Evolutionary conservation across 768 basidiomycete genomes (phyloP).

Genomic region (Naganishia vaughanmartiniae): DNA sequence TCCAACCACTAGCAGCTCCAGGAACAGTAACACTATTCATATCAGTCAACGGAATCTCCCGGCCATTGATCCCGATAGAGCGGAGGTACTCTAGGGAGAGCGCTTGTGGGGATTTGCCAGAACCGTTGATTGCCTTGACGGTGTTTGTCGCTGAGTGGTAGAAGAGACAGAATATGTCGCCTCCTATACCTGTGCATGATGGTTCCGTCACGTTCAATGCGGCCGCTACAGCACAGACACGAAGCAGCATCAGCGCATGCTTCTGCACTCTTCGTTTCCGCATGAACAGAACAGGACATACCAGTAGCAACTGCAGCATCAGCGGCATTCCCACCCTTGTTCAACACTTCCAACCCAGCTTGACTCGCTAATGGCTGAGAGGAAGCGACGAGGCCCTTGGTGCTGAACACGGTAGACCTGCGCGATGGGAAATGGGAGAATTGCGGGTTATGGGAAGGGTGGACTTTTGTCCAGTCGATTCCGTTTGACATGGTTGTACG

Average conservation of each 20-base stretch:
- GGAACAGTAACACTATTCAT: constrained; percentile 70
- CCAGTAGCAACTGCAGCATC: constrained; percentile 87
- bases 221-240: constrained; percentile 57
- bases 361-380: constrained; percentile 88
- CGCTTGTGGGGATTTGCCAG: constrained; percentile 78
- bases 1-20: constrained; percentile 94
- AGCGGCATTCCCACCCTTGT: constrained; percentile 92
- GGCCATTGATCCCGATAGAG: constrained; percentile 65
- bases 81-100: constrained; percentile 72
- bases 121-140: constrained; percentile 88
- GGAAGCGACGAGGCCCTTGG: constrained; percentile 79
- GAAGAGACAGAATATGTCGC: constrained; percentile 73
- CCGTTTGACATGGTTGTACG: constrained; percentile 38
- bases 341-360: constrained; percentile 85
- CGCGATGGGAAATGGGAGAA: constrained; percentile 76
- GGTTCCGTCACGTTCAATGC: constrained; percentile 80
- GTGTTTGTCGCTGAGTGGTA: constrained; percentile 77
- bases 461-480: constrained; percentile 64
- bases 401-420: constrained; percentile 79
- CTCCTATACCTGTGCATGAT: constrained; percentile 75
- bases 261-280: neutral
- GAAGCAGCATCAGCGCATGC: neutral
- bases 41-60: constrained; percentile 71
- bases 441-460: constrained; percentile 62
- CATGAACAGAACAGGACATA: neutral